phyloP scores from a whole-genome alignment of 2,329 filamentous ascomycete species.

The Amauroascus niger region DNA sequence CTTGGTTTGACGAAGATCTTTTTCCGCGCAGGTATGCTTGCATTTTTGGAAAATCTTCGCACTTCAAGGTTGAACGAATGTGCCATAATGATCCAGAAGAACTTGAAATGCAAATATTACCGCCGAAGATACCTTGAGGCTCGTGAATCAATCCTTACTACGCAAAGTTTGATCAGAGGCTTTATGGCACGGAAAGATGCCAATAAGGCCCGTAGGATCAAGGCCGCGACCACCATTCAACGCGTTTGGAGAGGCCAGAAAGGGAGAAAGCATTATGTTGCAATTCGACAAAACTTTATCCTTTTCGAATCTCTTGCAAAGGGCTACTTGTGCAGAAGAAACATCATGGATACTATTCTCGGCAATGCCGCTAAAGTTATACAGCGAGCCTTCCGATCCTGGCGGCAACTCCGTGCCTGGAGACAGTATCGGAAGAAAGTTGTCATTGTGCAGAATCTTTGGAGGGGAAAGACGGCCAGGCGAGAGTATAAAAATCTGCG shows the following conservation, averaged over 20 bases:
- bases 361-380: conserved; percentile 87
- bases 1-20: conserved; percentile 97
- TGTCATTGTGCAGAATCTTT: conserved; percentile 80
- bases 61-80: conserved; percentile 85
- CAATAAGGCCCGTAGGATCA: conserved; percentile 70
- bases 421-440: conserved; percentile 83
- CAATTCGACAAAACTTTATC: conserved; percentile 73
- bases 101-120: conserved; percentile 90
- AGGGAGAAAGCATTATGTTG: conserved; percentile 69
- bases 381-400: conserved; percentile 79
- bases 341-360: conserved; percentile 86
- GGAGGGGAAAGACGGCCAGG: conserved; percentile 75
- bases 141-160: conserved; percentile 65
- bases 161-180: conserved; percentile 70
- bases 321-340: conserved; percentile 79
- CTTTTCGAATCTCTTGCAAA: conserved; percentile 83
- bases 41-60: conserved; percentile 88
- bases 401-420: conserved; percentile 70
- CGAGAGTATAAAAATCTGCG: conserved; percentile 80
- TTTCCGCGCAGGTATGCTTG: conserved; percentile 97
- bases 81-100: conserved; percentile 98
- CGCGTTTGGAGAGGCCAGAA: conserved; percentile 89
- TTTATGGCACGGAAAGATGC: conserved; percentile 67
- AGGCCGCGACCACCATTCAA: conserved; percentile 88
- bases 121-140: conserved; percentile 82